Evolutionary conservation across 1,284 basidiomycete genomes (phyloP).

Genomic region (Boletus mariae): DNA sequence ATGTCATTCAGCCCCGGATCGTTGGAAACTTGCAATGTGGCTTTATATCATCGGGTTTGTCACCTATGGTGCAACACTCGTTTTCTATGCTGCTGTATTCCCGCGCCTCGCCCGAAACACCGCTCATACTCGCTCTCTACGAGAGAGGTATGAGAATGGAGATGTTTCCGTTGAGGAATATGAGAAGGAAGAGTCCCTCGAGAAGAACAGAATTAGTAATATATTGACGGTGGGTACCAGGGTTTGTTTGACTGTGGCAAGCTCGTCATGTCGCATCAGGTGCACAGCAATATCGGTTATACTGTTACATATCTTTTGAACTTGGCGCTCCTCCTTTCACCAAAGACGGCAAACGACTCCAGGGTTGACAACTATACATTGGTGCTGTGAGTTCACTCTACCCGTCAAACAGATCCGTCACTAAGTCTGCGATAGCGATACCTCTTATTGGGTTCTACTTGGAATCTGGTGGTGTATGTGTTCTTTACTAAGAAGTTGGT

Average conservation of each 20-base stretch:
- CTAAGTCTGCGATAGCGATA: constrained; percentile 44
- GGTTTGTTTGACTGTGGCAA: not conserved
- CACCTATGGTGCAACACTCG: constrained; percentile 69
- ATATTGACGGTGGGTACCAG: constrained; percentile 66
- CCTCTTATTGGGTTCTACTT: constrained; percentile 68
- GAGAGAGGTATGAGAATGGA: constrained; percentile 56
- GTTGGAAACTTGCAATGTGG: constrained; percentile 74
- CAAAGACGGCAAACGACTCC: constrained; percentile 47
- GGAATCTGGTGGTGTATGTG: constrained; percentile 81
- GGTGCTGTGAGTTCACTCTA: constrained; percentile 45
- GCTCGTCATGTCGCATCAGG: constrained; percentile 36
- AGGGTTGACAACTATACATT: constrained; percentile 72
- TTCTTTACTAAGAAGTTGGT: not conserved
- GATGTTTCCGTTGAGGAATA: constrained; percentile 61
- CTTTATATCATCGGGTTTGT: constrained; percentile 83
- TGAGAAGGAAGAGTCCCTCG: constrained; percentile 72
- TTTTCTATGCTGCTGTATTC: constrained; percentile 82
- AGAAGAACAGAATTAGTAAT: constrained; percentile 84
- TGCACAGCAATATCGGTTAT: constrained; percentile 75
- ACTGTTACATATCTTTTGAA: constrained; percentile 65
- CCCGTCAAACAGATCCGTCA: not conserved
- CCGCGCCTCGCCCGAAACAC: constrained; percentile 82
- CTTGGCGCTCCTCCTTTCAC: constrained; percentile 69
- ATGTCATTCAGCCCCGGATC: constrained; percentile 45
- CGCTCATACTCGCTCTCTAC: constrained; percentile 56